Conservation (phyloP, 371 early-diverging fungal genomes). For the Mucor mucedo region DNA sequence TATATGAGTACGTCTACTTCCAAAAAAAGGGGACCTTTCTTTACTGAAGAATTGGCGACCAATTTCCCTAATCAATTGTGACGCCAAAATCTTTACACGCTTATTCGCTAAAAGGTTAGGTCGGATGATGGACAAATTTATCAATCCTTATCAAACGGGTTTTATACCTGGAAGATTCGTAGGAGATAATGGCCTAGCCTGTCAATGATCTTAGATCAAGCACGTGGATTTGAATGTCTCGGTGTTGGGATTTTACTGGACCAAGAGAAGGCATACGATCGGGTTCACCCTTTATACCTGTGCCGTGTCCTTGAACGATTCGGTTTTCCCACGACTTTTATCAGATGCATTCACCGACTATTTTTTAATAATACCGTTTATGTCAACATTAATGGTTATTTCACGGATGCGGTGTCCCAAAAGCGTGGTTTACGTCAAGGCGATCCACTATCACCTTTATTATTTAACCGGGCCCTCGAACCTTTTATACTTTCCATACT, state of each 20-base stretch:
- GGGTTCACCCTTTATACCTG: slow-evolving; percentile 25
- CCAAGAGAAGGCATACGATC: slow-evolving; percentile 29
- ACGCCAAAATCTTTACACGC: slow-evolving; percentile 32
- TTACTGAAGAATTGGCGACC: slow-evolving; percentile 35
- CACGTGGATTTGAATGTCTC: neutral
- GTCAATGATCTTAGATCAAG: slow-evolving; percentile 12
- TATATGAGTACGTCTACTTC: slow-evolving; percentile 12
- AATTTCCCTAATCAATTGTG: slow-evolving; percentile 27
- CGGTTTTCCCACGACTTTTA: slow-evolving; percentile 14
- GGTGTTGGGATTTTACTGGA: slow-evolving; percentile 20
- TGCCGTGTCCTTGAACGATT: slow-evolving; percentile 2
- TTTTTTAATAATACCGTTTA: slow-evolving; percentile 6
- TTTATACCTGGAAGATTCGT: slow-evolving; percentile 15
- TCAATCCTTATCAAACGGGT: slow-evolving; percentile 11
- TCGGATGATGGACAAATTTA: neutral
- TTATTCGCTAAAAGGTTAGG: slow-evolving; percentile 19
- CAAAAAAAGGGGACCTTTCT: slow-evolving; percentile 9
- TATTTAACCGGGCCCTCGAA: slow-evolving; percentile 24
- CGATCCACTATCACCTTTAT: slow-evolving; percentile 15
- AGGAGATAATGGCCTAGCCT: slow-evolving; percentile 13
- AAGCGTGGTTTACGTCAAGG: slow-evolving; percentile 15
- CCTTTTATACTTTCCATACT: slow-evolving; percentile 5
- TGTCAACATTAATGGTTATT: slow-evolving; percentile 29
- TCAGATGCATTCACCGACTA: slow-evolving; percentile 5
- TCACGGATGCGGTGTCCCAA: slow-evolving; percentile 8